Evolutionary conservation across 139 green algal genomes (phyloP), one percentile per base, ranked within the genome.

Genomic region (Chlorella sp.): DNA sequence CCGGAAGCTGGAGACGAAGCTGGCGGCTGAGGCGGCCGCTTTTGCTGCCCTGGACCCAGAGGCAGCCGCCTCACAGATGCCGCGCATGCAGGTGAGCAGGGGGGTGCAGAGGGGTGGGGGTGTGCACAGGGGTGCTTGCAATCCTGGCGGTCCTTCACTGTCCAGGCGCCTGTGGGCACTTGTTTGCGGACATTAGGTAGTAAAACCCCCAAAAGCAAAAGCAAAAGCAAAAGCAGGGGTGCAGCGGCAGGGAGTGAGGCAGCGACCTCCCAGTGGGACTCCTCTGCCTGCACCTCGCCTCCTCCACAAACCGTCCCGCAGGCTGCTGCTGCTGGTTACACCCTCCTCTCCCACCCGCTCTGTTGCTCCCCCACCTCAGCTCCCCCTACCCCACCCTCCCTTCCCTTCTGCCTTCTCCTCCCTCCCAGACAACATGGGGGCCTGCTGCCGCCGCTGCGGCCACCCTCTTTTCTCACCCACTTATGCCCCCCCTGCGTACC

Each of bases 1-100:
- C 76, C 85, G 81, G 39, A 89, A 93, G 66, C 92, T 97, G 78
- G 83, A 93, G 86, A 30, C 66, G 24, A 93, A 92, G 1, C 91
- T 98, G 78, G 79, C 64, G 21, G 89, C 94, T 22, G 87, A 95
- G 73, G 86, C 94, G 39, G 57, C 76, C 16, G 90, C 86, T 22
- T 96, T 97, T 88, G 92, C 82, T 2, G 86, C 73, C 2, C 91
- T 97, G 40, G 86, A 86, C 34, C 90, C 95, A 28, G 93, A 95
- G n/a, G 77, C 86, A 15, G 95, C 95, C 7, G 91, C 94, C 18
- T 85, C 91, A 26, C 88, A 93, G 91, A 95, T 97, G 95, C 96
- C 96, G 16, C 87, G 92, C 22, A 91, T 97, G 83, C 94, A 97
- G 93, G 92, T 94, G 19, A 91, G 48, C 69, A 66, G 61, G 18